Evolutionary conservation across 805 yeast species (phyloP), one percentile per base, ranked within the genome.

Genomic region (Zygosaccharomyces rouxii): DNA sequence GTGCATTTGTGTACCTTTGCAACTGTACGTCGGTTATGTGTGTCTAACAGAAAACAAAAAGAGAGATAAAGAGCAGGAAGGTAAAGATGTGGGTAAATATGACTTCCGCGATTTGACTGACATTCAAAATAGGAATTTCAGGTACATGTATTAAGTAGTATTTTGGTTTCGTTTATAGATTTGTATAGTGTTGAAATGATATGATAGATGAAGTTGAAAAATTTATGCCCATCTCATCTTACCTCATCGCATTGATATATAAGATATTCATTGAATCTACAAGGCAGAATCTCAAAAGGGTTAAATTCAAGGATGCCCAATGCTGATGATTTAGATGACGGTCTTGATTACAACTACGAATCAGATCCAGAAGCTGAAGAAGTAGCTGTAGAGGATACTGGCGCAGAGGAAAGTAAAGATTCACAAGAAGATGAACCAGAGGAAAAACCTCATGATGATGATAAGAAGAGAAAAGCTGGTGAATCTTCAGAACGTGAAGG

Each of bases 291-390:
- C 13, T 3, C 18, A 14, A 22, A 10, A n/a, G 11, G 19, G 21
- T 21, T 7, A 10, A 13, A 14, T 31, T 23, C 23, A 26, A 28
- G 28, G 9, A 63, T 63, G 67, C 53, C 62, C 6, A 59, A 63
- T 38, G 85, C 76, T 13, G 96, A 89, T 65, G 95, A 84, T 51
- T 71, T 88, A 50, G 90, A 86, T 44, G 95, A 87, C 62, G 92
- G 89, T 2, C 70, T 88, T 43, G 84, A 75, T 3, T 86, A 85
- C 60, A 75, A 72, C 4, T 60, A 67, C 33, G 79, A 68, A 14
- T 70, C 64, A 28, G 69, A 65, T 37, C 71, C 66, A 26, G 64
- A 65, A 10, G 69, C 56, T 10, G 66, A 59, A 26, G 67, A 53
- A 3, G 69, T 61, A 10, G 66, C 60, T 31, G 47, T 49, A 38